phyloP scores from a whole-genome alignment of 2,329 filamentous ascomycete genomes.

The Colletotrichum somersetense region DNA sequence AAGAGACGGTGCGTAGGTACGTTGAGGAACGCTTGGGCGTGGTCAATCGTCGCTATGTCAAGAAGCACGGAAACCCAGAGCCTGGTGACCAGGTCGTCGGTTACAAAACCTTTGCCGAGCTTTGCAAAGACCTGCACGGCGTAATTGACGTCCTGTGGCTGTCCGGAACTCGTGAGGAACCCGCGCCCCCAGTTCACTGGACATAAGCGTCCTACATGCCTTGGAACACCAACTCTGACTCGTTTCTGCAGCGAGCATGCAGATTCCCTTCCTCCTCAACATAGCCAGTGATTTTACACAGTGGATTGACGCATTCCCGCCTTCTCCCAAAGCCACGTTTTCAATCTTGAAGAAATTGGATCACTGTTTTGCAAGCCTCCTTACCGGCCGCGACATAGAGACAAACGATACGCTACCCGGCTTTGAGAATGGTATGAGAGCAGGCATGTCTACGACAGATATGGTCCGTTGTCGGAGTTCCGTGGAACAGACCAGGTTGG shows the following conservation, averaged over 20 bases:
- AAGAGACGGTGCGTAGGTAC: constrained; percentile 70
- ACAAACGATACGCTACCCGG: constrained; percentile 77
- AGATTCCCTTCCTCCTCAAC: constrained; percentile 86
- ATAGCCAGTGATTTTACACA: constrained; percentile 79
- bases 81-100: constrained; percentile 63
- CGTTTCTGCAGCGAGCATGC: constrained; percentile 73
- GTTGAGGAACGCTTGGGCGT: constrained; percentile 66
- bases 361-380: constrained; percentile 81
- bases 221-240: constrained; percentile 13
- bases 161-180: constrained; percentile 80
- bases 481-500: constrained; percentile 79
- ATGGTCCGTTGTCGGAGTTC: constrained; percentile 89
- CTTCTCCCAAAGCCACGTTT: constrained; percentile 77
- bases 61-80: constrained; percentile 65
- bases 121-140: constrained; percentile 79
- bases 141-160: constrained; percentile 88
- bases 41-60: constrained; percentile 70
- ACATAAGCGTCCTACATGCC: neutral
- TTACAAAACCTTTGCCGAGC: constrained; percentile 74
- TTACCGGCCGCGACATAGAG: constrained; percentile 75
- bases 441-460: constrained; percentile 81
- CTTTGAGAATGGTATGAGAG: constrained; percentile 70
- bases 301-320: constrained; percentile 79
- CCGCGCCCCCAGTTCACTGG: neutral
- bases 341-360: constrained; percentile 82